phyloP scores from a whole-genome alignment of 225 moss, liverwort and hornwort genomes.

The Neckera pumila region DNA sequence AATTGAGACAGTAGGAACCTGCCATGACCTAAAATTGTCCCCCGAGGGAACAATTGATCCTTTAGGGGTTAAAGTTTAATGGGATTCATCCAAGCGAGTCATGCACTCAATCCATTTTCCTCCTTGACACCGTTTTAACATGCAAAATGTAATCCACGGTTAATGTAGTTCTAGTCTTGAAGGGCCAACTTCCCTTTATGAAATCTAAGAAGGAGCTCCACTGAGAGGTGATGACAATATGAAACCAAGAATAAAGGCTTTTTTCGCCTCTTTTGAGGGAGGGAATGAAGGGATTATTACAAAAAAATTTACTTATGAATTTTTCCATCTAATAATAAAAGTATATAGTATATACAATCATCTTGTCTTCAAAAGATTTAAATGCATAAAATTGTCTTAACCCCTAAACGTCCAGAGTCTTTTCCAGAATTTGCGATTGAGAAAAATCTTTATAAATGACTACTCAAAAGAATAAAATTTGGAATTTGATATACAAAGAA shows the following conservation, averaged over 20 bases:
- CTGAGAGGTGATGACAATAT: neutral
- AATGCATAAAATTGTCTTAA: neutral
- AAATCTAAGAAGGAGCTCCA: neutral
- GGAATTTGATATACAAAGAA: no score
- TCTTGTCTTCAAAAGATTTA: neutral
- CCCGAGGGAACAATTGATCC: no score
- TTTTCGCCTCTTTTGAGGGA: no score
- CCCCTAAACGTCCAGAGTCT: no score
- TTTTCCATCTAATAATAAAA: neutral
- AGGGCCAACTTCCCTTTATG: neutral
- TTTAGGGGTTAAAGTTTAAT: neutral
- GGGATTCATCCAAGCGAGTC: neutral
- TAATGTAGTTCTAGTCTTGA: neutral
- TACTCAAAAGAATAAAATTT: no score
- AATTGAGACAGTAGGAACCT: no score
- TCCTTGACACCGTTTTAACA: neutral
- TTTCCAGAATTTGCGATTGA: no score
- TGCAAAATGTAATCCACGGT: neutral
- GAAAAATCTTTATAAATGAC: no score
- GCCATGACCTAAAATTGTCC: no score
- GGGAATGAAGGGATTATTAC: no score
- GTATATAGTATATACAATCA: neutral
- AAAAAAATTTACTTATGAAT: no score
- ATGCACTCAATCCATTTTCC: neutral
- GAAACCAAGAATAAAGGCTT: neutral